Percentiles rank a stretch among this genome's conserved stretches.
These are phyloP conservation scores for Akanthomyces lecanii DNA, from an alignment of 2,329 filamentous ascomycete species.

Conservation along the genomic window DNA sequence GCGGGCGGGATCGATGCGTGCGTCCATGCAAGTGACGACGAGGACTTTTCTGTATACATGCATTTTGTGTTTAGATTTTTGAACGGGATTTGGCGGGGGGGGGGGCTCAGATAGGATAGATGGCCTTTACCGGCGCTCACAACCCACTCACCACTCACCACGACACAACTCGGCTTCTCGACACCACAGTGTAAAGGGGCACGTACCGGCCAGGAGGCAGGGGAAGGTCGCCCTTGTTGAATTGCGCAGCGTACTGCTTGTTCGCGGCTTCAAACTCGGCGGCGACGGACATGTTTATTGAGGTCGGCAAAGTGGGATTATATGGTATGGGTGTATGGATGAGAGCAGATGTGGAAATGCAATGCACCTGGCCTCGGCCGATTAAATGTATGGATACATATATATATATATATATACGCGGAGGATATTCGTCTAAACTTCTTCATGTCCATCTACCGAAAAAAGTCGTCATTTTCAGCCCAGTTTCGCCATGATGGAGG, in stretches of 20 bases:
- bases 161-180: background rate
- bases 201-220: conserved; percentile 58
- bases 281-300: conserved; percentile 18
- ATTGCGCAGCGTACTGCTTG: conserved; percentile 57
- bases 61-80: background rate
- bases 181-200: background rate
- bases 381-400: background rate
- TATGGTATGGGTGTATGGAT: too few species aligned
- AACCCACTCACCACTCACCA: background rate
- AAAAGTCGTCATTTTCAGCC: background rate
- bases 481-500: background rate
- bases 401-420: background rate
- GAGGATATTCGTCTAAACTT: too few species aligned
- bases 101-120: too few species aligned
- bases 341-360: too few species aligned
- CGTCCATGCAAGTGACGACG: conserved; percentile 75
- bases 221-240: conserved; percentile 62
- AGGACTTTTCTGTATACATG: conserved; percentile 28
- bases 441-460: background rate
- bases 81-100: too few species aligned
- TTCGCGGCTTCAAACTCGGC: conserved; percentile 32
- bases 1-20: conserved; percentile 62
- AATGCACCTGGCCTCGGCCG: too few species aligned
- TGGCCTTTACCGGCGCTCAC: too few species aligned
- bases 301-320: background rate